Evolutionary conservation across 129 eudicot species (phyloP), one percentile per base, ranked within the genome.

Genomic region (Sambucus nigra): DNA sequence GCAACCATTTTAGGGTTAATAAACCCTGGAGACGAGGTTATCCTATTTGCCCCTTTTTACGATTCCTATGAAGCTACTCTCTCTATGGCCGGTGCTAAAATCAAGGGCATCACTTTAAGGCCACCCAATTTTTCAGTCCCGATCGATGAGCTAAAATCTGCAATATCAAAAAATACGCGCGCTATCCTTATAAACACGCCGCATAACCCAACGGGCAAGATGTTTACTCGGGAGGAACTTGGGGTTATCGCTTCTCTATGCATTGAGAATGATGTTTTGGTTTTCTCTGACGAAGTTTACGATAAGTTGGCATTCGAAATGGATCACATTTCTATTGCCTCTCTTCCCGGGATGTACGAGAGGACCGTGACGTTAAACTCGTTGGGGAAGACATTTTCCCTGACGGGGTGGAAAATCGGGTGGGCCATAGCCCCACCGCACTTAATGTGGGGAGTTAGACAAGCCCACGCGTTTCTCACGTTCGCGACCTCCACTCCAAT

Each of bases 401-500:
- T 92, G 19, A 92, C 99, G 0, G 99, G 99, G 11, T 92, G 96
- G 99, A 92, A 92, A 56, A 86, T 92, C 42, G 99, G 99, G 67
- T 92, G 99, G 99, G 96, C 99, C 29, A 80, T 92, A 68, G 96
- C 96, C 7, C 96, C 99, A 0, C 77, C 84, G 0, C 96, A 92
- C 32, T 47, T 92, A 56, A 72, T 86, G 2, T 92, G 99, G 99
- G 99, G 99, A 0, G 78, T 92, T 7, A 74, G 87, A 25, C 99
- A 86, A 60, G 99, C 99, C 0, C 99, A 92, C 67, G 73, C 99
- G 2, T 92, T 50, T 53, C 83, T 92, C n/a, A 92, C 96, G 0
- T 92, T 92, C 65, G 96, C 96, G 10, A 92, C 99, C 17, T 86
- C 91, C 27, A 92, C 99, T 0, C 99, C 99, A 2, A 82, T 92